Conservation (phyloP, 2,329 filamentous ascomycete genomes). For the Cordyceps militaris region DNA sequence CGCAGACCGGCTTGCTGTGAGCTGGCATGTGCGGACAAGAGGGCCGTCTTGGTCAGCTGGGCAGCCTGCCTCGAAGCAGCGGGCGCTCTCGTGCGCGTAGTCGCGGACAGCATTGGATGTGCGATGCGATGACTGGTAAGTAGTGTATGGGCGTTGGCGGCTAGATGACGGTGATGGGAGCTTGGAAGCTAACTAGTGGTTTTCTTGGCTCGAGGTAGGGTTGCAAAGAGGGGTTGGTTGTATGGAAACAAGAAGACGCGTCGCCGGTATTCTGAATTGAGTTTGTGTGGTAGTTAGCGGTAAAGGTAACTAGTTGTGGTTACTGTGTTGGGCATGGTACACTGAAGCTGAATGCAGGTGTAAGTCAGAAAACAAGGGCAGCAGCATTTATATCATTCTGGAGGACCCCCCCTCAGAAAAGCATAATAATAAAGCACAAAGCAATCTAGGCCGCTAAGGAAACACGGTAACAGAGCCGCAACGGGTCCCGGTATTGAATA, state of each 20-base stretch:
- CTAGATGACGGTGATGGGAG: not conserved
- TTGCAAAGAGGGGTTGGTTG: not conserved
- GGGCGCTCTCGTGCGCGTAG: conserved; percentile 20
- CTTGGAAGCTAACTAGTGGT: no score
- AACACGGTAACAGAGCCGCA: not conserved
- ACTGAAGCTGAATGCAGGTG: not conserved
- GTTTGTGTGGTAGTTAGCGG: not conserved
- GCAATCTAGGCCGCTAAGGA: no score
- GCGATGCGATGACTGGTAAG: not conserved
- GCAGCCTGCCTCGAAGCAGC: conserved; percentile 20
- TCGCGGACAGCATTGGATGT: conserved; percentile 23
- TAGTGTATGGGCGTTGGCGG: not conserved
- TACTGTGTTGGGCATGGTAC: not conserved
- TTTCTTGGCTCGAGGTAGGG: not conserved
- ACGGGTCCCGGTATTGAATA: not conserved
- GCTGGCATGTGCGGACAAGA: conserved; percentile 17
- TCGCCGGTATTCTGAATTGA: not conserved
- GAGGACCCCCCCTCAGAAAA: not conserved
- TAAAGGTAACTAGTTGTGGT: not conserved
- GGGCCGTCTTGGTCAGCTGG: conserved; percentile 20
- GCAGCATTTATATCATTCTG: not conserved
- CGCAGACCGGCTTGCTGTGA: conserved; percentile 20
- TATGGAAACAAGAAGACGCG: not conserved
- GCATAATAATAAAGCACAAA: not conserved
- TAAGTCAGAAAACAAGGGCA: not conserved